Conservation (phyloP, 2,329 filamentous ascomycete species). For the Plenodomus tracheiphilus region DNA sequence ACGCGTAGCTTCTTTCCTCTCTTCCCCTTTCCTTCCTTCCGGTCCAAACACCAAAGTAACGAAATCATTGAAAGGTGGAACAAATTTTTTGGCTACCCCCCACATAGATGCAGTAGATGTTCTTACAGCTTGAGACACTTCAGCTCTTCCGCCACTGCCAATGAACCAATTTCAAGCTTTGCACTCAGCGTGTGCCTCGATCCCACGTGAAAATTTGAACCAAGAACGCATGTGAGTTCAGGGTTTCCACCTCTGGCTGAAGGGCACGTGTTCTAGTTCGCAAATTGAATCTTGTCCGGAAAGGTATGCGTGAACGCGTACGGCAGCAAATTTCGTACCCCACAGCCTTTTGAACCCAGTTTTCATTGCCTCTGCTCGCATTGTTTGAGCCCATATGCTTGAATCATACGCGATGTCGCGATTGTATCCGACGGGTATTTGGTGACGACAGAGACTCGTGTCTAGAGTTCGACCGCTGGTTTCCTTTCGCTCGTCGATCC, state of each 20-base stretch:
- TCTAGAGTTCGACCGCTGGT: slow-evolving; percentile 5
- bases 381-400: slow-evolving; percentile 7
- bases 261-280: slow-evolving; percentile 6
- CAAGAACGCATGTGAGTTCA: slow-evolving; percentile 2
- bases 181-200: slow-evolving; percentile 6
- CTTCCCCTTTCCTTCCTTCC: neutral
- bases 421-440: slow-evolving; percentile 7
- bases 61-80: neutral
- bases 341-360: slow-evolving; percentile 9
- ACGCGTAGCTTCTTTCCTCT: neutral
- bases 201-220: slow-evolving; percentile 3
- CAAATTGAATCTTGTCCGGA: slow-evolving; percentile 9
- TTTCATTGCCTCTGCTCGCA: slow-evolving; percentile 9
- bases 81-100: slow-evolving; percentile 1
- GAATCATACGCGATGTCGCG: slow-evolving; percentile 4
- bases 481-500: slow-evolving; percentile 8
- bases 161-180: slow-evolving; percentile 7
- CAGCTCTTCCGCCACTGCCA: slow-evolving; percentile 7
- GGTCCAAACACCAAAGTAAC: neutral
- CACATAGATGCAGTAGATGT: neutral
- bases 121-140: slow-evolving; percentile 3
- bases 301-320: slow-evolving; percentile 10
- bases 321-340: slow-evolving; percentile 8
- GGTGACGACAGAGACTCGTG: slow-evolving; percentile 10
- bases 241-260: slow-evolving; percentile 5